phyloP scores from a whole-genome alignment of 352 stramenopile genomes.

The Globisporangium echinulatum region DNA sequence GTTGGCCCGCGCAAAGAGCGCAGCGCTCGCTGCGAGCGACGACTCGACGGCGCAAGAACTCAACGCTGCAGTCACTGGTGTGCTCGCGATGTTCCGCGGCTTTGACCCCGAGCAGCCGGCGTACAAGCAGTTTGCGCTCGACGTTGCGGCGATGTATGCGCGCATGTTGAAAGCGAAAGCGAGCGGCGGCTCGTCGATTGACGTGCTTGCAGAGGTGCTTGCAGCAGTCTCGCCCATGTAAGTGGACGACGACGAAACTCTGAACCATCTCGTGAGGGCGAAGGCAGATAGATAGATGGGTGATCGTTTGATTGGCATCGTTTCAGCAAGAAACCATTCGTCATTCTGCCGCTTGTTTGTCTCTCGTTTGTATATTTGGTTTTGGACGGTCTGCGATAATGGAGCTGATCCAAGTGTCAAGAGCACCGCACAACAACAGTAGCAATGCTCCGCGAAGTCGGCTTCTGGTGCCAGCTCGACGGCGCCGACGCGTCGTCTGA shows the following conservation, averaged over 20 bases:
- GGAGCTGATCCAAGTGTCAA: no score
- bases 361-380: no score
- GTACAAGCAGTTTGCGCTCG: slow-evolving; percentile 35
- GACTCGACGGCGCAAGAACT: slow-evolving; percentile 4
- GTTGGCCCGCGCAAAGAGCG: no score
- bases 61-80: slow-evolving; percentile 18
- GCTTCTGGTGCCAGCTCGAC: slow-evolving; percentile 34
- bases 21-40: slow-evolving; percentile 10
- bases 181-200: slow-evolving; percentile 19
- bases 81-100: slow-evolving; percentile 26
- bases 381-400: no score
- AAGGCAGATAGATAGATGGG: no score
- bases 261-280: no score
- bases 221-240: no score
- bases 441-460: slow-evolving; percentile 36
- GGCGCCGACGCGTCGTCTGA: slow-evolving; percentile 11
- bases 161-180: slow-evolving; percentile 36
- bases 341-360: no score
- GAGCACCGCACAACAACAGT: not conserved
- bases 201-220: slow-evolving; percentile 18
- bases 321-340: no score
- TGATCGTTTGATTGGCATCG: no score
- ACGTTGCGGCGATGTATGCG: slow-evolving; percentile 48
- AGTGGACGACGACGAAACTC: no score
- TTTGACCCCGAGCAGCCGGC: slow-evolving; percentile 35